Percentiles rank a stretch among this genome's conserved stretches.
Evolutionary conservation across 2,329 filamentous ascomycete genomes (phyloP).

Genomic region (Teratosphaeria gauchensis): DNA sequence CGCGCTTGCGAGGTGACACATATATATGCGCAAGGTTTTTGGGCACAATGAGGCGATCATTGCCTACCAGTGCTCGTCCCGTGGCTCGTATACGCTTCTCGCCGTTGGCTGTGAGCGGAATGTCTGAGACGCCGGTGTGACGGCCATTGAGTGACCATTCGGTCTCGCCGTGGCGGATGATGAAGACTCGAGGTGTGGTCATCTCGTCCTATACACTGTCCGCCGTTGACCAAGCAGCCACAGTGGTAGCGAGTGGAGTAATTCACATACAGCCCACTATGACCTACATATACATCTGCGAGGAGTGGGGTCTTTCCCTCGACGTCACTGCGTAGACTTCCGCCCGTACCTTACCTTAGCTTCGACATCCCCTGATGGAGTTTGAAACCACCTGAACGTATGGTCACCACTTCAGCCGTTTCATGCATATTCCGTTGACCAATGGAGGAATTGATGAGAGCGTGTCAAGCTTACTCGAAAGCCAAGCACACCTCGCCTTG

Average conservation of each 20-base stretch:
- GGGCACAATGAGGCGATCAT: slow-evolving; percentile 76
- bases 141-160: slow-evolving; percentile 82
- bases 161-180: slow-evolving; percentile 79
- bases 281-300: neutral
- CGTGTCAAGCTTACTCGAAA: too few species aligned
- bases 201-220: slow-evolving; percentile 5
- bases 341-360: neutral
- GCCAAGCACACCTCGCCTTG: neutral
- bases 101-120: slow-evolving; percentile 74
- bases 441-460: too few species aligned
- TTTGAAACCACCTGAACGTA: too few species aligned
- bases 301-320: neutral
- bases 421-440: too few species aligned
- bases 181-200: slow-evolving; percentile 42
- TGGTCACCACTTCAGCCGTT: neutral
- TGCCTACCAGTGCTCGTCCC: slow-evolving; percentile 71
- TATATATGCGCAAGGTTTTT: slow-evolving; percentile 79
- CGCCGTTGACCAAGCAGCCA: neutral
- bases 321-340: neutral
- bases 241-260: neutral
- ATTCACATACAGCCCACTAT: neutral
- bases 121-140: slow-evolving; percentile 75
- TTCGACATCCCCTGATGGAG: too few species aligned
- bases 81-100: slow-evolving; percentile 49
- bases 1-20: slow-evolving; percentile 75